phyloP scores from a whole-genome alignment of 2,329 filamentous ascomycete species.

The Fusarium nurragi region DNA sequence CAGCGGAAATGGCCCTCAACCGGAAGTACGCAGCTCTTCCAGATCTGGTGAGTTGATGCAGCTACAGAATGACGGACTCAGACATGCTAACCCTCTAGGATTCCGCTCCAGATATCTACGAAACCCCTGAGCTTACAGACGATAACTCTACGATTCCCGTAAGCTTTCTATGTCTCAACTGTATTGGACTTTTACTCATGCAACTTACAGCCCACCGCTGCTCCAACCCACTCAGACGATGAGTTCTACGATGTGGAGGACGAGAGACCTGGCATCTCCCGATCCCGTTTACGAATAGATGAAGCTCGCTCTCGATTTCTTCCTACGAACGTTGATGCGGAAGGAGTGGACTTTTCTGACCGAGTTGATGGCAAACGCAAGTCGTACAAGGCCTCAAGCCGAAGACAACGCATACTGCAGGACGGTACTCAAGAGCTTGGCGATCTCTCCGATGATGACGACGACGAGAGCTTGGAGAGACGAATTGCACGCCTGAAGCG shows the following conservation, averaged over 20 bases:
- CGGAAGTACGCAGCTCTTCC: constrained; percentile 85
- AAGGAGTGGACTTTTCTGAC: constrained; percentile 88
- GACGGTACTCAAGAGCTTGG: constrained; percentile 74
- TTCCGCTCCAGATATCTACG: constrained; percentile 93
- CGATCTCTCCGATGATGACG: constrained; percentile 77
- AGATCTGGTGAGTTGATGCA: constrained; percentile 68
- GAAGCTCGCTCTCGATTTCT: constrained; percentile 84
- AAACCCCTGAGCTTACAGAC: constrained; percentile 91
- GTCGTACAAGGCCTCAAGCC: constrained; percentile 80
- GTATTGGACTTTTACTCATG: constrained; percentile 37
- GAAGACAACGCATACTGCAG: constrained; percentile 69
- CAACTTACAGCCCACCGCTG: constrained; percentile 60
- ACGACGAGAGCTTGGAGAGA: constrained; percentile 78
- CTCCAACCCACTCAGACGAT: constrained; percentile 67
- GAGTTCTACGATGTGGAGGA: constrained; percentile 71
- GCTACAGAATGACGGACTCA: constrained; percentile 1
- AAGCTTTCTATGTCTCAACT: constrained; percentile 47
- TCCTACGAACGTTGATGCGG: constrained; percentile 77
- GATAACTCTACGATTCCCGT: constrained; percentile 87
- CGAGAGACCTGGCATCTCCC: constrained; percentile 75
- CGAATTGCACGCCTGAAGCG: constrained; percentile 84
- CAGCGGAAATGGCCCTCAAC: constrained; percentile 73
- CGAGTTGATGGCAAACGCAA: constrained; percentile 83
- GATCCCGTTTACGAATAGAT: constrained; percentile 77
- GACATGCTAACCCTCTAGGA: constrained; percentile 64